phyloP scores from a whole-genome alignment of 73 alveolate species.

The Paramecium sexaurelia region DNA sequence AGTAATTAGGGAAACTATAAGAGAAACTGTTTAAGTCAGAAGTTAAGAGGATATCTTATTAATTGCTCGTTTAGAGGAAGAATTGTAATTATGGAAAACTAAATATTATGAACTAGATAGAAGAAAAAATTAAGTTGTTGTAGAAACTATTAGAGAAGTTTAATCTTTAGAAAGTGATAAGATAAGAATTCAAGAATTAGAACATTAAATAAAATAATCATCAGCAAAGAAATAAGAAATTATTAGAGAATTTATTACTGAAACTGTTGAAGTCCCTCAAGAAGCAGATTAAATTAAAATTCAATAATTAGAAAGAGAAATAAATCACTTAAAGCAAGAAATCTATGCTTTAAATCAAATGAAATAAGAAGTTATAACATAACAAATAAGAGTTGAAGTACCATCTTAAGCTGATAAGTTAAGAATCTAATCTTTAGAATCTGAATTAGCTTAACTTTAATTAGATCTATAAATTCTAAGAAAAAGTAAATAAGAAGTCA shows the following conservation, averaged over 20 bases:
- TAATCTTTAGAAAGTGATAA: constrained; percentile 9
- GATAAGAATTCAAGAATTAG: background rate
- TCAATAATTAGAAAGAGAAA: background rate
- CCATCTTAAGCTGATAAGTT: background rate
- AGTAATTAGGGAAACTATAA: constrained; percentile 48
- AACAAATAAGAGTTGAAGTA: background rate
- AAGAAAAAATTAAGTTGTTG: constrained; percentile 6
- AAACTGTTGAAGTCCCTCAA: background rate
- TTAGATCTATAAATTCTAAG: background rate
- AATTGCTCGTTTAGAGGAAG: background rate
- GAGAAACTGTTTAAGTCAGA: background rate
- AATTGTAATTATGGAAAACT: background rate
- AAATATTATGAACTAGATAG: constrained; percentile 3
- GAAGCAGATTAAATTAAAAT: background rate
- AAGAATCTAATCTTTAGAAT: background rate
- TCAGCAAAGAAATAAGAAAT: constrained; percentile 25
- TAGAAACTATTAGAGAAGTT: constrained; percentile 29
- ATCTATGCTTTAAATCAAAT: background rate
- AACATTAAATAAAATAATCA: background rate
- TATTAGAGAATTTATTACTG: background rate
- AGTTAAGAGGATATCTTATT: background rate
- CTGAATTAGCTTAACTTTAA: background rate
- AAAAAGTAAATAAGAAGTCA: background rate
- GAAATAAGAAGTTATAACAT: constrained; percentile 9
- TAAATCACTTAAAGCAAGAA: background rate